Base-by-base conservation (phyloP, 1,284 basidiomycete genomes). In the Ceraceosorus guamensis region DNA sequence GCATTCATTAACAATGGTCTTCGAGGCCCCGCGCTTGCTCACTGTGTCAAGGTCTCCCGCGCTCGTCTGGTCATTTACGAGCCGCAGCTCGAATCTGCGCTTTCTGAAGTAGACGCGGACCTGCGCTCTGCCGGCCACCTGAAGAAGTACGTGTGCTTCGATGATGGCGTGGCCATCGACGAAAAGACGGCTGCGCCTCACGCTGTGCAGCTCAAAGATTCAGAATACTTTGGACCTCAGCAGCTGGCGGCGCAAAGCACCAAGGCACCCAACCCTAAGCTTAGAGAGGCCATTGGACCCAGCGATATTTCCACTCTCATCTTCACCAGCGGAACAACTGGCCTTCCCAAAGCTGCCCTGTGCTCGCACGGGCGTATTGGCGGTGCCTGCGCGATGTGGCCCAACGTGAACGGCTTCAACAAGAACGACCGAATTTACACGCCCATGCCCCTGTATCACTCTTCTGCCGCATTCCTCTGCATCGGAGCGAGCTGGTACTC, bases 1-100 rank as follows among this genome's bases (percentile, higher is more conserved):
- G 76, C 72, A 1, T 76, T 77, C 59, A 74, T 77, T 65, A 77
- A 77, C 65, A 70, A 68, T 62, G 70, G 69, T 49, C 60, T 77
- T 30, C 71, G 70, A 7, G 74, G 62, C 46, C 57, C 61, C 11
- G 67, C 68, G 5, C 59, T 77, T 18, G 48, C 61, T 16, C 76
- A 77, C 61, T 77, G 76, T 64, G 63, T 77, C 55, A 46, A 52
- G 0, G 65, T 75, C 35, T 65, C 71, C 7, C 46, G 55, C 3
- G 73, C 73, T 13, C 58, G 57, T 16, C 47, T 74, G 14, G 56
- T 77, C 48, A 55, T 77, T 46, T 77, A 57, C 57, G 76, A 77
- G 51, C 64, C 72, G 0, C 67, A 65, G 44, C 61, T 75, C 47
- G 63, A 74, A 18, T 46, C 54, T 0, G 47, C 62, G 14, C 59